Evolutionary conservation across 2,329 filamentous ascomycete genomes (phyloP), one percentile per base, ranked within the genome.

Genomic region (Penicillium sp.): DNA sequence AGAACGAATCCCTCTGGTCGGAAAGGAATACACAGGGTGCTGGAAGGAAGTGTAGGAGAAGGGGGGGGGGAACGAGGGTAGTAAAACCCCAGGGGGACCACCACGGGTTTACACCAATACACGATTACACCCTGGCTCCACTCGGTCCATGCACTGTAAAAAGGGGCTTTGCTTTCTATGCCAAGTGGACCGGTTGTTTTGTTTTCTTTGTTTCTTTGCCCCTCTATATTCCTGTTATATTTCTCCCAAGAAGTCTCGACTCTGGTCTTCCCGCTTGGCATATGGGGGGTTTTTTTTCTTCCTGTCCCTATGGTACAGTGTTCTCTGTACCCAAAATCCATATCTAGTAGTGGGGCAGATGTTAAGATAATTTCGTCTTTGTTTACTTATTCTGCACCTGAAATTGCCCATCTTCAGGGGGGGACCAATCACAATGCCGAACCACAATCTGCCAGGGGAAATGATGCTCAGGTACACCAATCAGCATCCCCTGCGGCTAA

Each of bases 1-100:
- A 75, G 72, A 69, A 64, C 61, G 59, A 67, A 67, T 70, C 72
- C 62, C 71, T 75, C 74, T 67, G 72, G 75, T 76, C 71, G 70
- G 72, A 74, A 66, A 66, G 69, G 71, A 75, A 74, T 69, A 67
- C 70, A 70, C 68, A 59, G 57, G 45, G 39, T 63, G 55, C 57
- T 62, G 59, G 62, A 60, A 57, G 58, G 60, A 55, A 54, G 62
- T 29, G 27, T 63, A 33, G 26, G 43, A 46, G 35, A 58, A 66
- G 64, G 13, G 25, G 33, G 64, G 8, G 25, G 33, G 67, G 64
- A 62, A 65, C 57, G 33, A 60, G 55, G 59, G 53, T 47, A 54
- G 46, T 52, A 50, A 60, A 46, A 49, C 55, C 54, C 27, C 16
- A 26, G 50, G 21, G 37, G 49, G 19, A 19, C 19, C 19, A 21